Conservation (phyloP, 1,284 basidiomycete species). For the Cutaneotrichosporon spelunceum region DNA sequence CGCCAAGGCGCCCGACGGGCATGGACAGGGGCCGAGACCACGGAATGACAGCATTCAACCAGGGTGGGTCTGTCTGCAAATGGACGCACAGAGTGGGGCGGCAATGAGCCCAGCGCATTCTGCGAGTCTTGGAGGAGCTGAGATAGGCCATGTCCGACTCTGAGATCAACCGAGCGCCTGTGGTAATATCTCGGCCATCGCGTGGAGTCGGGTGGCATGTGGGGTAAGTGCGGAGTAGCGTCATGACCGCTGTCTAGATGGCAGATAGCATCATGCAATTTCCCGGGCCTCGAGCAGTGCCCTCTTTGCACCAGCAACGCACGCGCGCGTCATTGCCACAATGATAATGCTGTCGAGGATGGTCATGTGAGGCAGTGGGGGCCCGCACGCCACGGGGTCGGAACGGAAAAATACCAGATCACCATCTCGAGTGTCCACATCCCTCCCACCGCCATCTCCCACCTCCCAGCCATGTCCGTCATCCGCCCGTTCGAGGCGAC, state of each 20-base stretch:
- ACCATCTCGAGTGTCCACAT: background rate
- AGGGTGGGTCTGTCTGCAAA: background rate
- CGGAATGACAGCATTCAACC: no score
- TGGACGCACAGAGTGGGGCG: background rate
- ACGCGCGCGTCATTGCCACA: background rate
- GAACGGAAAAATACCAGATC: background rate
- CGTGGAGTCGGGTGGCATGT: background rate
- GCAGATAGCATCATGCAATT: background rate
- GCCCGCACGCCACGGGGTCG: background rate
- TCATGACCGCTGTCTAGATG: background rate
- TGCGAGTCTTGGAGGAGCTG: background rate
- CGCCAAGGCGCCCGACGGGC: no score
- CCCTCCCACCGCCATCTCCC: background rate
- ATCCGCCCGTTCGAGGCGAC: conserved; percentile 53
- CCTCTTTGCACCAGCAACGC: no score
- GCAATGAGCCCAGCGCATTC: background rate
- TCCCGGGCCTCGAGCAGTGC: background rate
- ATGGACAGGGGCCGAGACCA: no score
- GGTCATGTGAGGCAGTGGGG: background rate
- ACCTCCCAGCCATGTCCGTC: conserved; percentile 48
- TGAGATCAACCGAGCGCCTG: background rate
- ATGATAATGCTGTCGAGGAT: background rate
- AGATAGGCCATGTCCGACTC: background rate
- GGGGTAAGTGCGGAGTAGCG: background rate
- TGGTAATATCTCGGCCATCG: background rate